Conservation (phyloP, 345 rosid genomes). For the Populus alba region DNA sequence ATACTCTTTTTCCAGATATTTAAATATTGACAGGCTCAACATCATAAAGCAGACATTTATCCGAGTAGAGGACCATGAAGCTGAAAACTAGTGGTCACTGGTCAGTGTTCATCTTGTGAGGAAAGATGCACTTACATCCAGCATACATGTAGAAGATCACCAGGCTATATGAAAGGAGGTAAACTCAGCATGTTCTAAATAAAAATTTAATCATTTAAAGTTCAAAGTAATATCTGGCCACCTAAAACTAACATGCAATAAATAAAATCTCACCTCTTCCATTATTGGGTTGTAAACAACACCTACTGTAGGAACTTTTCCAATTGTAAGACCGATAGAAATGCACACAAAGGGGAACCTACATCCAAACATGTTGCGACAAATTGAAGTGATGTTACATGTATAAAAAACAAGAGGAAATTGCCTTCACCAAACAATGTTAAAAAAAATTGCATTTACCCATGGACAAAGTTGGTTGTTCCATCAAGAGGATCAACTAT, state of each 20-base stretch:
- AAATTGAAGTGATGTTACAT: background rate
- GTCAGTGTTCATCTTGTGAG: no score
- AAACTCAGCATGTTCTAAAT: background rate
- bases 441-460: conserved; percentile 39
- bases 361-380: conserved; percentile 12
- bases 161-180: background rate
- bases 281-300: conserved; percentile 92
- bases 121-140: background rate
- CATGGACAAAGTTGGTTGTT: conserved; percentile 95
- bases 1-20: background rate
- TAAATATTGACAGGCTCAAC: background rate
- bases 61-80: background rate
- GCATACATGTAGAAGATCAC: background rate
- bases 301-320: conserved; percentile 77
- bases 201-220: background rate
- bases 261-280: conserved; percentile 63
- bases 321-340: conserved; percentile 90
- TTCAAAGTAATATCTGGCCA: background rate
- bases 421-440: conserved; percentile 1
- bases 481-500: conserved; percentile 99
- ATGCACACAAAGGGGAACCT: conserved; percentile 90
- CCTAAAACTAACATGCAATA: background rate
- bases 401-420: conserved; percentile 7
- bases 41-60: background rate
- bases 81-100: background rate